These are phyloP conservation scores for Acacia crassicarpa DNA, from an alignment of 306 rosid species.

Conservation along the genomic window DNA sequence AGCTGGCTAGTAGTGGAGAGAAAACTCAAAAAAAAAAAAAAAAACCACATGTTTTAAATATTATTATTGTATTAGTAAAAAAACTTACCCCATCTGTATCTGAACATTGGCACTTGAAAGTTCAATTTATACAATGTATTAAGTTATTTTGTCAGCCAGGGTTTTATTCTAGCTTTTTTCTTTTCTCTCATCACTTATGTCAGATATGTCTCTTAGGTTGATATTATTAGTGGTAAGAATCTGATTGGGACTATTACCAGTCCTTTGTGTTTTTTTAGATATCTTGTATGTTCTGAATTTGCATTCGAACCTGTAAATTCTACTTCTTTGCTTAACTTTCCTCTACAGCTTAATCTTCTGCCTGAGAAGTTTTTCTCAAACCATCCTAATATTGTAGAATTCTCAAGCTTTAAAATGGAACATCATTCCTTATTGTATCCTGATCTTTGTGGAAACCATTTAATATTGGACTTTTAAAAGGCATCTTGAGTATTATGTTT, in stretches of 20 bases:
- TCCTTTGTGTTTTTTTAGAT: constrained; percentile 56
- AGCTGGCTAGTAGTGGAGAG: no score
- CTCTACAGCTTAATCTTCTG: constrained; percentile 66
- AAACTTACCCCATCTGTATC: no score
- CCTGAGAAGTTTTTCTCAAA: constrained; percentile 65
- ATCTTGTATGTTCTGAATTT: constrained; percentile 68
- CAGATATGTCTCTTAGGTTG: constrained; percentile 55
- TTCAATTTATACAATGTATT: constrained; percentile 35
- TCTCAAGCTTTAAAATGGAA: no score
- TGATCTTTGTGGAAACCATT: no score
- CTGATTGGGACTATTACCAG: constrained; percentile 55
- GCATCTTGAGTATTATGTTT: no score
- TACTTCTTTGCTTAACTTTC: constrained; percentile 21
- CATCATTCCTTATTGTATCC: no score
- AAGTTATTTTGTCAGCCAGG: not conserved
- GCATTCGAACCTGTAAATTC: constrained; percentile 68
- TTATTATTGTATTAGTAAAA: no score
- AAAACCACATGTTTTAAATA: no score
- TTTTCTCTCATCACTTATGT: no score
- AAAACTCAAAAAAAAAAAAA: no score
- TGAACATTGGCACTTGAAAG: no score
- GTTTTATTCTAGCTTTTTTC: not conserved
- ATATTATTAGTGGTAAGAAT: constrained; percentile 44
- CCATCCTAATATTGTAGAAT: constrained; percentile 61
- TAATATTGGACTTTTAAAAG: no score